phyloP scores from a whole-genome alignment of 2,329 filamentous ascomycete genomes.

The Ophiosphaerella narmari region DNA sequence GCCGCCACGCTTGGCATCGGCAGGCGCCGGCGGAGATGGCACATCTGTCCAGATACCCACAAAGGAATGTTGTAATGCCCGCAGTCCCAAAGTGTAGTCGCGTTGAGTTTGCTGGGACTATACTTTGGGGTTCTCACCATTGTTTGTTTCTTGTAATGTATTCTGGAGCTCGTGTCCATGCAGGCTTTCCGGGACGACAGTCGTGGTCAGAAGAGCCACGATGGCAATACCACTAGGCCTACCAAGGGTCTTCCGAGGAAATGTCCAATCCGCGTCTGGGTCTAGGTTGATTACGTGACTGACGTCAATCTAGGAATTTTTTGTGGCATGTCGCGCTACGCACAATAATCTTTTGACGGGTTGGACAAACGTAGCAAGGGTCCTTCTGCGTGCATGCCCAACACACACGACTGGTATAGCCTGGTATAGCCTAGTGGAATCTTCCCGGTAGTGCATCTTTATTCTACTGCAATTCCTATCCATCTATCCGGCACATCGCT shows the following conservation, averaged over 20 bases:
- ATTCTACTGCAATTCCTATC: slow-evolving; percentile 34
- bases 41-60: no score
- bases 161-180: not conserved
- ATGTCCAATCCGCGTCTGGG: not conserved
- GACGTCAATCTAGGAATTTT: not conserved
- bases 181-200: not conserved
- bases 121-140: not conserved
- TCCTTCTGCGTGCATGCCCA: slow-evolving; percentile 23
- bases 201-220: not conserved
- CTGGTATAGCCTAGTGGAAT: slow-evolving; percentile 10
- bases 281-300: not conserved
- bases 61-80: no score
- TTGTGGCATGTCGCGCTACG: not conserved
- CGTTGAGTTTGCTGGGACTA: not conserved
- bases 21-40: no score
- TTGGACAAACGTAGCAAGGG: slow-evolving; percentile 9
- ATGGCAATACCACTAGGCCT: not conserved
- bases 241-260: not conserved
- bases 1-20: no score
- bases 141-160: not conserved
- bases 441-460: slow-evolving; percentile 7
- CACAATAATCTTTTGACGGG: not conserved
- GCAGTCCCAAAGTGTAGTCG: not conserved
- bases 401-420: slow-evolving; percentile 8
- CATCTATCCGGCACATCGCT: slow-evolving; percentile 44